Evolutionary conservation across 2,329 filamentous ascomycete species (phyloP), one percentile per base, ranked within the genome.

Genomic region (Fusarium torulosum): DNA sequence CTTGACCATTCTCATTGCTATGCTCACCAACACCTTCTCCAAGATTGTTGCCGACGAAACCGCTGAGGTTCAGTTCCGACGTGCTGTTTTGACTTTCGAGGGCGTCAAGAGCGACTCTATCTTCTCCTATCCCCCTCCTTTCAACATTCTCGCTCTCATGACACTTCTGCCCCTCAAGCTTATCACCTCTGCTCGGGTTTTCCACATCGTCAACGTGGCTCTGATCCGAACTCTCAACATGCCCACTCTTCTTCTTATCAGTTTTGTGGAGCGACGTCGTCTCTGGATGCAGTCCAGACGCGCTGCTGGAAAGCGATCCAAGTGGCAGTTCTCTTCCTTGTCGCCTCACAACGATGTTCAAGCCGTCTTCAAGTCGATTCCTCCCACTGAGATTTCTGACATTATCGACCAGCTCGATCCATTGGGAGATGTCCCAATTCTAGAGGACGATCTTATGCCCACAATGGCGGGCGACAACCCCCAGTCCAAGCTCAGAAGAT

Each of bases 41-140:
- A 88, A 86, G 53, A 89, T 93, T 50, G 88, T 90, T n/a, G 82
- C 83, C 49, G 89, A 91, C 66, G 88, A 90, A 19, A 86, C 86
- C 0, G 88, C 89, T 6, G 90, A 93, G 76, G 89, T 92, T 27
- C 88, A 90, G 66, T 93, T 91, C 75, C 86, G 90, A 7, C 85
- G 90, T 42, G 88, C 90, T 1, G 90, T 93, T 10, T 80, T 92
- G 17, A 92, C 90, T 0, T 90, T 92, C 66, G 90, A 92, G 77
- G 90, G 90, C 29, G 90, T 92, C 68, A 92, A 92, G 76, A 88
- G 85, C 42, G 90, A 92, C 72, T 87, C 89, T 9, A 84, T 92
- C 31, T 91, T 91, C 73, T 84, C 88, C 14, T 91, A 91, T 72
- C 85, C 87, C 14, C 90, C 90, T 0, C 90, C 90, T 1, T 90